Conservation (phyloP, 2,329 filamentous ascomycete genomes). For the Colletotrichum acutatum region DNA sequence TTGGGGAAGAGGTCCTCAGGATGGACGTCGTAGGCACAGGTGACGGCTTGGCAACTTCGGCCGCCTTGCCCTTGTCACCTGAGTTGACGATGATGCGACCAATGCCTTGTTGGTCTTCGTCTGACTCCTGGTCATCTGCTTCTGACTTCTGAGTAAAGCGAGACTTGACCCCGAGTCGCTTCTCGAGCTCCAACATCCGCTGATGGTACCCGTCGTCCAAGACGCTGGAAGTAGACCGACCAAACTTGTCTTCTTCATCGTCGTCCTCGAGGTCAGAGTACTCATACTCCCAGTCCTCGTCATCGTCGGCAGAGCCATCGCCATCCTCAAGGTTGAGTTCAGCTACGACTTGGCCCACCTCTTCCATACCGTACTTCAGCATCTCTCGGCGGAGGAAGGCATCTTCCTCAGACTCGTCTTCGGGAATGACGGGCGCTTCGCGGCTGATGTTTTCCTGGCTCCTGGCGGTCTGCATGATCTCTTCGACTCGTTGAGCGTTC, state of each 20-base stretch:
- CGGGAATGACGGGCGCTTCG: conserved; percentile 69
- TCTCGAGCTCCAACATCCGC: conserved; percentile 88
- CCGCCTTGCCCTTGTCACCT: conserved; percentile 25
- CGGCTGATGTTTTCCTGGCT: conserved; percentile 61
- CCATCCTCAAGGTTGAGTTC: conserved; percentile 86
- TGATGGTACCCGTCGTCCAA: conserved; percentile 80
- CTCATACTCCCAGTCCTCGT: conserved; percentile 61
- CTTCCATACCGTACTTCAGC: conserved; percentile 88
- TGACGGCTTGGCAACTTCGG: conserved; percentile 4
- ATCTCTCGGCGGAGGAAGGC: conserved; percentile 85
- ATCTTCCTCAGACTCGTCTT: conserved; percentile 83
- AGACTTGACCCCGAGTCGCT: conserved; percentile 73
- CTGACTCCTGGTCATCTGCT: conserved; percentile 49
- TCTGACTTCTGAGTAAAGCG: conserved; percentile 52
- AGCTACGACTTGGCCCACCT: conserved; percentile 91
- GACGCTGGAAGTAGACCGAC: conserved; percentile 74
- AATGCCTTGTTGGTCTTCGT: conserved; percentile 60
- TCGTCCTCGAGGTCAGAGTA: conserved; percentile 60
- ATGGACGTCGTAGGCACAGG: conserved; percentile 34
- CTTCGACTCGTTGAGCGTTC: conserved; percentile 61
- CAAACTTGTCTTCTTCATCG: conserved; percentile 82
- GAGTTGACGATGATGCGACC: conserved; percentile 64
- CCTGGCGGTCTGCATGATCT: conserved; percentile 67
- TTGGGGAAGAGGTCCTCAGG: conserved; percentile 22
- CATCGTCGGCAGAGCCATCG: conserved; percentile 62